Evolutionary conservation across 2,329 filamentous ascomycete species (phyloP), one percentile per base, ranked within the genome.

Genomic region (Nemania abortiva): DNA sequence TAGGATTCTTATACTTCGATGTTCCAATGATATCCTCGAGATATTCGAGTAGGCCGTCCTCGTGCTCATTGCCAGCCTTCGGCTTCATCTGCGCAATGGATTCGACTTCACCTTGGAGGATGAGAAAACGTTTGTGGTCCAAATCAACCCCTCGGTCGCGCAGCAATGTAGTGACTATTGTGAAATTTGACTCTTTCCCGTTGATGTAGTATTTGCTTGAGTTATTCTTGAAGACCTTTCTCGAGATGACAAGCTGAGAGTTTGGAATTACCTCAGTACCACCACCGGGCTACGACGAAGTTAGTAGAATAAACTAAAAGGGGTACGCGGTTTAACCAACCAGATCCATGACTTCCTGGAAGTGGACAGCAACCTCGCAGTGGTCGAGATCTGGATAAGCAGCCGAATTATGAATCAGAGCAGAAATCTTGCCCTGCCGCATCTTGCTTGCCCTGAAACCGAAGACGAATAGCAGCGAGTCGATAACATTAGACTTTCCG

Each of bases 71-170:
- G 50, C 88, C 91, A 3, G 97, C 96, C 81, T 99, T 99, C 20
- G 97, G 87, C 82, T 99, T 99, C 96, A 99, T 99, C 81, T 98
- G 96, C 6, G 96, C 95, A 78, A 99, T 99, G 0, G 95, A 98
- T 80, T 99, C 96, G 68, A 99, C 96, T 80, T 99, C 96, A 77
- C 96, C 96, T 81, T 99, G 96, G 11, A 99, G 84, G 77, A 99
- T 99, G 63, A 99, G 84, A 82, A 99, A 99, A 69, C 96, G 93
- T 83, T 99, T 99, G 83, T 99, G 96, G 77, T 99, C 96, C 24
- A 99, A 86, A 82, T 99, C 96, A 18, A 99, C 93, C 1, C 96
- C 97, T 27, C 93, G 90, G 24, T 94, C 94, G 66, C 92, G 92
- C 9, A 99, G 88, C 15, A 99, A 85, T 0, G 91, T 93, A 0